Conservation (phyloP, 345 rosid genomes). For the Lepidium africanum region DNA sequence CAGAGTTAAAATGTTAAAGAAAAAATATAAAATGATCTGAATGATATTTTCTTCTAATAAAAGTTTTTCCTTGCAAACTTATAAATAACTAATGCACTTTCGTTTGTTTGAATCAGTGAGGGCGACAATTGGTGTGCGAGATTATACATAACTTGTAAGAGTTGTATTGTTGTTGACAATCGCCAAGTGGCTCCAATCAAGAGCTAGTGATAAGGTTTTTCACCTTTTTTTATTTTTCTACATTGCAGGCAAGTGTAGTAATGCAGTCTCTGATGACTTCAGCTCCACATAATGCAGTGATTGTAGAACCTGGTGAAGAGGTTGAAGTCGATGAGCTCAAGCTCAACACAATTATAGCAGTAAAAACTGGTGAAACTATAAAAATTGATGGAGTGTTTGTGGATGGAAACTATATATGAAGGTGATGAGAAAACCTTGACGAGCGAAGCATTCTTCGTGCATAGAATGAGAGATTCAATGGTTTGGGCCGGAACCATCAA, state of each 20-base stretch:
- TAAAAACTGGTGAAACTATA: constrained; percentile 79
- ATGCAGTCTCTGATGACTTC: constrained; percentile 80
- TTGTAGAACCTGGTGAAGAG: constrained; percentile 84
- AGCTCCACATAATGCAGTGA: constrained; percentile 77
- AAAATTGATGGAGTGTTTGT: constrained; percentile 87
- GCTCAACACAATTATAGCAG: constrained; percentile 57
- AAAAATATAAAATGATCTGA: no score
- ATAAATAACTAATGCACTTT: no score
- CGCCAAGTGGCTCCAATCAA: constrained; percentile 85
- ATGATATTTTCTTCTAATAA: no score
- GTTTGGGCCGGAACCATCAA: constrained; percentile 96
- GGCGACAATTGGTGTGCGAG: constrained; percentile 67
- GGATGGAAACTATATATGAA: constrained; percentile 75
- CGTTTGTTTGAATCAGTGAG: constrained; percentile 39
- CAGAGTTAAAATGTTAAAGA: no score
- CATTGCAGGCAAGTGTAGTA: constrained; percentile 64
- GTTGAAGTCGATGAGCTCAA: constrained; percentile 66
- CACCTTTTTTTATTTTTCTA: neutral
- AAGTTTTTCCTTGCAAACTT: no score
- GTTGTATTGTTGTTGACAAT: constrained; percentile 80
- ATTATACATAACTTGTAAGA: constrained; percentile 70
- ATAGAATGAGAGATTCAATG: constrained; percentile 53
- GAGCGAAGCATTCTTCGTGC: constrained; percentile 78
- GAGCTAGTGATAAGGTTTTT: constrained; percentile 84
- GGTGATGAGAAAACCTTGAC: constrained; percentile 89